Base-by-base conservation (phyloP, 2,329 filamentous ascomycete genomes). In the Cladophialophora exuberans region DNA sequence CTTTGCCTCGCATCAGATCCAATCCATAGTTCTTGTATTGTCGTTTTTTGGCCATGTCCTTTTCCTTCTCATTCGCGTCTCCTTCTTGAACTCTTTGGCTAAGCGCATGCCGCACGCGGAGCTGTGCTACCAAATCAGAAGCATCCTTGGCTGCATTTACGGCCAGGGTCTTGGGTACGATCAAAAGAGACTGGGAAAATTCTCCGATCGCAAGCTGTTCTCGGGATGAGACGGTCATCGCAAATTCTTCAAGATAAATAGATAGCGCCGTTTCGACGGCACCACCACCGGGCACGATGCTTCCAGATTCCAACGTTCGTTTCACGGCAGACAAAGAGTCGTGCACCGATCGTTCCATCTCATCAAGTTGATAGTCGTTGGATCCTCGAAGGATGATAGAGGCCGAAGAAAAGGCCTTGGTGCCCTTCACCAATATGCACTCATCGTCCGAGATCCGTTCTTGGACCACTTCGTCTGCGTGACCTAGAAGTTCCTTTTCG, bases 381-480 rank as follows among this genome's bases (percentile, higher is more conserved):
- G 94, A 83, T 41, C 94, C 94, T 56, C 94, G 89, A 50, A 99
- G 88, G 65, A 99, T 95, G 73, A 97, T 91, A 15, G 94, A 99
- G 25, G 94, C 92, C 5, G 92, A 96, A 2, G 88, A 94, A 76
- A 94, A 90, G 23, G 88, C 83, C 79, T 97, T 97, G 68, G 94
- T 96, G 52, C 93, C 93, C 80, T 94, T 96, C 71, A 99, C 83
- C 61, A 99, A 78, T 64, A 99, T 99, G 74, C 93, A 97, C 79
- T 99, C 94, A 66, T 99, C 94, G 68, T 99, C 94, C 2, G 94
- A 97, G 71, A 99, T 97, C 68, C 93, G 88, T 80, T 97, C 94
- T 75, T 99, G 94, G n/a, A 88, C 83, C 60, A 99, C 93, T 76
- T 97, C 94, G 66, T 99, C 94, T 11, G 94, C 94, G 62, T 90